Percentiles rank a stretch among this genome's conserved stretches.
Conservation (phyloP, 192 early-diverging fungal genomes). For the Geranomyces michiganensis region DNA sequence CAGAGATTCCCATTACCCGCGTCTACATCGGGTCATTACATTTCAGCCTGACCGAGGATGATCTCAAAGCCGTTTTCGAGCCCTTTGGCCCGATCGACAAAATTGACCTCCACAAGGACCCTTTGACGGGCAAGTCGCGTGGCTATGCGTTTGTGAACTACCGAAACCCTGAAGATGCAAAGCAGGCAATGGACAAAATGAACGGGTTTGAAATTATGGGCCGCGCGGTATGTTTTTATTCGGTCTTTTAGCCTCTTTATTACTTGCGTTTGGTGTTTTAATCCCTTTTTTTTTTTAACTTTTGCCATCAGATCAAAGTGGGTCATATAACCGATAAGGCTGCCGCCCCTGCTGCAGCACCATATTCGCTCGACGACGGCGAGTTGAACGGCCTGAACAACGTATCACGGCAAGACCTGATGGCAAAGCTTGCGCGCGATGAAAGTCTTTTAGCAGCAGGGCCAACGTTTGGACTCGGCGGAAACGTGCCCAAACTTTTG, state of each 20-base stretch:
- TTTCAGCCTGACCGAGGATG: constrained; percentile 58
- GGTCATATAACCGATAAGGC: constrained; percentile 72
- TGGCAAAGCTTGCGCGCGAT: constrained; percentile 74
- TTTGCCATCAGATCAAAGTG: constrained; percentile 79
- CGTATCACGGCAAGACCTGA: constrained; percentile 72
- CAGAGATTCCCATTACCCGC: constrained; percentile 27
- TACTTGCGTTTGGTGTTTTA: not conserved
- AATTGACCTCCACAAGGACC: constrained; percentile 77
- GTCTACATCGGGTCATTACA: constrained; percentile 56
- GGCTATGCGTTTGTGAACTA: constrained; percentile 85
- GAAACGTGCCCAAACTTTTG: constrained; percentile 52
- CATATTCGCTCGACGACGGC: constrained; percentile 42
- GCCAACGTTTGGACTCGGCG: constrained; percentile 11
- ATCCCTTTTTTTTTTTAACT: constrained; percentile 13
- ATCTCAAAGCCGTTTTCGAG: constrained; percentile 80
- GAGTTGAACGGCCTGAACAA: constrained; percentile 70
- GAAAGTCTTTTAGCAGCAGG: constrained; percentile 24
- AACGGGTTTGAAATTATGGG: constrained; percentile 84
- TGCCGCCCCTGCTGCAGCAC: constrained; percentile 1
- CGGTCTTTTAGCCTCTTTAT: not conserved
- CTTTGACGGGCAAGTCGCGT: constrained; percentile 70
- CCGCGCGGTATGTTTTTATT: constrained; percentile 34
- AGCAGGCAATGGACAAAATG: constrained; percentile 77
- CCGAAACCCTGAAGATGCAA: constrained; percentile 70
- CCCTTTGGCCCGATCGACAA: constrained; percentile 83